Evolutionary conservation across 164 flowering plant genomes (phyloP).

Genomic region (Vitis rupestris): DNA sequence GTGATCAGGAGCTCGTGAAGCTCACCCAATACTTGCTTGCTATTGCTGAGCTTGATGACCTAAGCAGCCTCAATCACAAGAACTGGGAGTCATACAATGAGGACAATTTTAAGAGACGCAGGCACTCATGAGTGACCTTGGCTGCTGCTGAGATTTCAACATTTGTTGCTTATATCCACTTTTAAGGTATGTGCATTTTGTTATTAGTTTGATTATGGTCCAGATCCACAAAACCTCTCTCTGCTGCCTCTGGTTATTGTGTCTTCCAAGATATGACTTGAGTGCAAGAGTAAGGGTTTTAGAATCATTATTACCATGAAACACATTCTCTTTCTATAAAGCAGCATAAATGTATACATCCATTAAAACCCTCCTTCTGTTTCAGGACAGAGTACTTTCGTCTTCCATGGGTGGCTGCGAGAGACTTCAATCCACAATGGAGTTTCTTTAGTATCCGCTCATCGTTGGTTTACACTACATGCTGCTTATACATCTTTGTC

Average conservation of each 20-base stretch:
- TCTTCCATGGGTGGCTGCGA: background rate
- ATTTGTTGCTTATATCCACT: background rate
- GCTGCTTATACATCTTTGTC: background rate
- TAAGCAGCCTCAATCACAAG: slow-evolving; percentile 68
- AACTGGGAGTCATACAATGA: slow-evolving; percentile 69
- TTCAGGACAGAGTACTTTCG: background rate
- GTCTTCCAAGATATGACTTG: no score
- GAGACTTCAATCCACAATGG: background rate
- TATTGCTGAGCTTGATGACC: slow-evolving; percentile 83
- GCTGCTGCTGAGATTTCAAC: slow-evolving; percentile 8
- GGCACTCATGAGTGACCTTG: slow-evolving; percentile 39
- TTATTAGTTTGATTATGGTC: background rate
- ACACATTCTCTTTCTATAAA: no score
- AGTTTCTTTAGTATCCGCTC: background rate
- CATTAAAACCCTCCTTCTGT: background rate
- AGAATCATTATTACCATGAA: no score
- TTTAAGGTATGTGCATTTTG: slow-evolving; percentile 1
- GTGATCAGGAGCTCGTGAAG: slow-evolving; percentile 81
- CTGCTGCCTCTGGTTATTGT: no score
- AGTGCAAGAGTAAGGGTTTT: no score
- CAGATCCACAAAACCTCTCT: background rate
- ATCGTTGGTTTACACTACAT: no score
- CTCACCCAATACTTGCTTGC: slow-evolving; percentile 93
- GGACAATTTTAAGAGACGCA: slow-evolving; percentile 60
- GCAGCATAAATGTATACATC: background rate